Evolutionary conservation across 805 yeast genomes (phyloP).

Genomic region (Clavispora carvajalis): DNA sequence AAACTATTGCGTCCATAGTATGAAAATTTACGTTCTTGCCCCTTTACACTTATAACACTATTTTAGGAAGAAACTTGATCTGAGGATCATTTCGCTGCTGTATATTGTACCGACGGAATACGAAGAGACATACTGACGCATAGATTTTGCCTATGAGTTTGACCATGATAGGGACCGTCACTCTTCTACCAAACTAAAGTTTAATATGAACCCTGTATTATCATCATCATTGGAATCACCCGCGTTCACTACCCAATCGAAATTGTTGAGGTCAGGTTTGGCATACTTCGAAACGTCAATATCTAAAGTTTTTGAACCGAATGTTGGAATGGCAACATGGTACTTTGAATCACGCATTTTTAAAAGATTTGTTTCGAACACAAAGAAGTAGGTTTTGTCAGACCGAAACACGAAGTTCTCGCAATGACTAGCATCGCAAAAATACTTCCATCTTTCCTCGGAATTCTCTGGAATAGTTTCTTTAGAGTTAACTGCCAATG

Average conservation of each 20-base stretch:
- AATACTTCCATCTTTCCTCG: slow-evolving; percentile 40
- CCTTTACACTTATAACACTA: too few species aligned
- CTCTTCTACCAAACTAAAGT: slow-evolving; percentile 35
- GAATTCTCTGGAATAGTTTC: slow-evolving; percentile 26
- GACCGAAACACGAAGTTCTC: slow-evolving; percentile 35
- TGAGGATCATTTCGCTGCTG: too few species aligned
- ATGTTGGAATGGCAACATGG: slow-evolving; percentile 47
- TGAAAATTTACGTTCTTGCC: too few species aligned
- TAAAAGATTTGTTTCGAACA: slow-evolving; percentile 51
- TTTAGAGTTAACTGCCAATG: slow-evolving; percentile 1
- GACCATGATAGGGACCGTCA: slow-evolving; percentile 1
- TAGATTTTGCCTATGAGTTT: too few species aligned
- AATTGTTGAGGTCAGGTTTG: slow-evolving; percentile 39
- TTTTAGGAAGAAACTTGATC: too few species aligned
- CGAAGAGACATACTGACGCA: too few species aligned
- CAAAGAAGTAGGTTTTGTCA: slow-evolving; percentile 38
- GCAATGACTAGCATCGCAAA: slow-evolving; percentile 35
- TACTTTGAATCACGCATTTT: slow-evolving; percentile 47
- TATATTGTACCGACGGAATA: too few species aligned
- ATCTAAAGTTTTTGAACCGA: slow-evolving; percentile 39
- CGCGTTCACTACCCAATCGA: slow-evolving; percentile 41
- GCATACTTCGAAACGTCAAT: slow-evolving; percentile 39
- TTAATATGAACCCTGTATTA: slow-evolving; percentile 28
- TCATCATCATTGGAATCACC: slow-evolving; percentile 31
- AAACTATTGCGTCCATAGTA: too few species aligned